Percentiles rank a stretch among this genome's conserved stretches.
phyloP scores from a whole-genome alignment of 768 basidiomycete species.

The Lentinula sp. region DNA sequence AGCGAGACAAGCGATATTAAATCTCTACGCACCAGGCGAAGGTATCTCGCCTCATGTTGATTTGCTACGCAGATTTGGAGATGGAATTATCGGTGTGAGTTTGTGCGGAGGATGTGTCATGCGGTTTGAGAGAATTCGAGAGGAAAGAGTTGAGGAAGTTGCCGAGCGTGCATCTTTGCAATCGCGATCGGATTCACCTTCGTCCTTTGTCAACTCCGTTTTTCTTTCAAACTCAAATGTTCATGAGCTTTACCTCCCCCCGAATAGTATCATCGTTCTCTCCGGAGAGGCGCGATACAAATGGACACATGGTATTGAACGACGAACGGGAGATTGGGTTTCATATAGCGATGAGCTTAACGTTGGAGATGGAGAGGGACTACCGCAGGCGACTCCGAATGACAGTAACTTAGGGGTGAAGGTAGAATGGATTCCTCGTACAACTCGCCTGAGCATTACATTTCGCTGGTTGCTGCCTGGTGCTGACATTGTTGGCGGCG shows the following conservation, averaged over 20 bases:
- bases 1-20: conserved; percentile 84
- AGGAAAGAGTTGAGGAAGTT: background rate
- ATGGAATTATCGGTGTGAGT: conserved; percentile 87
- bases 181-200: background rate
- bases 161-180: background rate
- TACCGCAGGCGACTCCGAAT: background rate
- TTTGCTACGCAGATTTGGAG: conserved; percentile 74
- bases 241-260: conserved; percentile 65
- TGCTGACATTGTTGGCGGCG: conserved; percentile 69
- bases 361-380: background rate
- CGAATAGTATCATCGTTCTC: conserved; percentile 71
- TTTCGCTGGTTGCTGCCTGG: conserved; percentile 84
- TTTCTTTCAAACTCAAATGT: conserved; percentile 6
- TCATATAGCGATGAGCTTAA: conserved; percentile 14
- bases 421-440: conserved; percentile 41
- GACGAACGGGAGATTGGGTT: conserved; percentile 55
- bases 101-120: conserved; percentile 77
- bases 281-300: conserved; percentile 75
- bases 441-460: conserved; percentile 71
- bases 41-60: conserved; percentile 90
- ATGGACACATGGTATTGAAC: conserved; percentile 87
- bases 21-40: conserved; percentile 83
- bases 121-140: conserved; percentile 45
- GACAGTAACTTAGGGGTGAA: background rate
- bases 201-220: background rate